Base-by-base conservation (phyloP, 2,329 filamentous ascomycete species). In the Arthrobotrys megalospora region DNA sequence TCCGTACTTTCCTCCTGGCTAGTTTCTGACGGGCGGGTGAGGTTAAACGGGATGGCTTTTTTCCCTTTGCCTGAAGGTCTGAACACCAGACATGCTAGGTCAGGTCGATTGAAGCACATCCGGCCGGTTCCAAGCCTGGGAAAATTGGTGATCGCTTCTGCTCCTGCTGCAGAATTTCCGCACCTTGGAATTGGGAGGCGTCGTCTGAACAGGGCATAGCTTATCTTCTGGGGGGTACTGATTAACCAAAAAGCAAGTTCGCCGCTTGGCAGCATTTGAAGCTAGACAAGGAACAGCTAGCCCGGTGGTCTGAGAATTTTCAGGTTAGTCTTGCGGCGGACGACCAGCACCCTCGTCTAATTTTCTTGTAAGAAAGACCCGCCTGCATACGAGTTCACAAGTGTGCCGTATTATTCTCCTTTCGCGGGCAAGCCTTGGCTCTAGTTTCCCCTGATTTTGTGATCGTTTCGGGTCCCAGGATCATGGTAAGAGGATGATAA, bases 31-130 rank as follows among this genome's bases (percentile, higher is more conserved):
- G 75, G 75, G 47, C 66, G 75, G 75, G 75, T 72, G 67, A 72
- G 75, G 67, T 77, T 77, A 70, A 78, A 72, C 75, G 67, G 75
- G 67, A 78, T 78, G 75, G 75, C 67, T 78, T 78, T 78, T 64
- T 67, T 52, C 63, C 63, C 45, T 67, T 78, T 72, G 65, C 73
- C 66, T 72, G 75, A 76, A 38, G 75, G 72, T 60, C 72, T 77
- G 72, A 77, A 77, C 67, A 53, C 67, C 67, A 64, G 65, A 45
- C 24, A 28, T 2, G 52, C 47, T 47, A 53, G 71, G 55, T 62
- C 63, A 62, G 53, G 63, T 63, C 67, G 63, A 68, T 76, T 76
- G 71, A 53, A 68, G 41, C 53, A 76, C 63, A 68, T 64, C 71
- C 71, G 71, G 69, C 67, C 32, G 66, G 62, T 62, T 66, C 66